These are phyloP conservation scores for Gamarada debralockiae DNA, from an alignment of 495 filamentous ascomycete species.

Conservation along the genomic window DNA sequence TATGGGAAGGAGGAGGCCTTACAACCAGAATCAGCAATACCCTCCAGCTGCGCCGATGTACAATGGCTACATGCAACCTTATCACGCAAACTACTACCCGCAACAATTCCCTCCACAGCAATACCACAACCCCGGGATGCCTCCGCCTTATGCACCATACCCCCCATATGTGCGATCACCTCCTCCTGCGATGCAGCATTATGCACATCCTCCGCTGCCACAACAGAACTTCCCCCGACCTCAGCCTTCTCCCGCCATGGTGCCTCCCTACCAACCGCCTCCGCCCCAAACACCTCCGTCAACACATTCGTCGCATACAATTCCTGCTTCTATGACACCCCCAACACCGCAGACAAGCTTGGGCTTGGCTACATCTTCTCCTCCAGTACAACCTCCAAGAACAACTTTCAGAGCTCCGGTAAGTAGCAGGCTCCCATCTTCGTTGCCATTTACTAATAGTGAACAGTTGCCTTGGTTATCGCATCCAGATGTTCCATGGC, in stretches of 20 bases:
- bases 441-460: constrained; percentile 13
- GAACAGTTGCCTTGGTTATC: constrained; percentile 80
- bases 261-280: constrained; percentile 31
- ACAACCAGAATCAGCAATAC: constrained; percentile 28
- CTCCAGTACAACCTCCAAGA: constrained; percentile 9
- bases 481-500: constrained; percentile 61
- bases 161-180: constrained; percentile 29
- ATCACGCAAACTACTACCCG: constrained; percentile 31
- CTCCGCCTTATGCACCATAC: constrained; percentile 38
- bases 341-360: constrained; percentile 24
- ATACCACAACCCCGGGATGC: constrained; percentile 29
- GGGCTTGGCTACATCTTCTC: constrained; percentile 15
- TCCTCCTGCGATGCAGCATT: constrained; percentile 23
- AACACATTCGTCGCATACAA: constrained; percentile 39
- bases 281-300: constrained; percentile 36
- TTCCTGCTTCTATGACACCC: constrained; percentile 36
- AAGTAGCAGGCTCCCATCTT: constrained; percentile 31
- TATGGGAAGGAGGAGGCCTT: constrained; percentile 39
- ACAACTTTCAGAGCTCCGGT: constrained; percentile 61
- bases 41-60: constrained; percentile 25
- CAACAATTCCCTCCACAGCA: constrained; percentile 34
- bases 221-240: constrained; percentile 37
- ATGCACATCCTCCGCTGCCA: constrained; percentile 24
- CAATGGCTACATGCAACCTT: constrained; percentile 33
- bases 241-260: constrained; percentile 38